A percentile compares a stretch with the other conserved stretches of the same genome.
Conservation (phyloP, 2,329 filamentous ascomycete genomes). For the Pyrenophora graminea region DNA sequence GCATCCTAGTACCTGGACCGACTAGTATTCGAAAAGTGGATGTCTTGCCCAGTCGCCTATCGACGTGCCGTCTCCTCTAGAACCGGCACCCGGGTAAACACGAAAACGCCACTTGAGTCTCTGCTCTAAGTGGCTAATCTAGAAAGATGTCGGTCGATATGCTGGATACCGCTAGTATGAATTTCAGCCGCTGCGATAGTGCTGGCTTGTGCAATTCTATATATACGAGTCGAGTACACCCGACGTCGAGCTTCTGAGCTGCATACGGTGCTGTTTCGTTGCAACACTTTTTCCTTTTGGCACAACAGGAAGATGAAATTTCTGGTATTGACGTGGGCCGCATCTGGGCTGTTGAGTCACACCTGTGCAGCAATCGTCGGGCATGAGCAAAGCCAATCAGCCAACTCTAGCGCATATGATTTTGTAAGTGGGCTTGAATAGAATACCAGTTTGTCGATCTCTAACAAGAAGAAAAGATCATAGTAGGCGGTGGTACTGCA, state of each 20-base stretch:
- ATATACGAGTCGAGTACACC: neutral
- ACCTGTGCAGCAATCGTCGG: constrained; percentile 2
- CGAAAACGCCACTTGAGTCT: neutral
- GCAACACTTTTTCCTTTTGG: neutral
- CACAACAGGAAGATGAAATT: constrained; percentile 12
- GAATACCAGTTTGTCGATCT: neutral
- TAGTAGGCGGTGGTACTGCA: constrained; percentile 35
- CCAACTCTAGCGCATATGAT: constrained; percentile 3
- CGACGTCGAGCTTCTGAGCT: neutral
- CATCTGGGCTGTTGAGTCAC: constrained; percentile 6
- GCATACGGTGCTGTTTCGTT: neutral
- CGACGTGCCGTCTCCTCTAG: neutral
- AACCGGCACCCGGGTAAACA: constrained; percentile 6
- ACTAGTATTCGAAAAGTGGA: neutral
- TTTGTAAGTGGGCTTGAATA: constrained; percentile 3
- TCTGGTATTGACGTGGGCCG: constrained; percentile 1
- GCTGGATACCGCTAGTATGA: constrained; percentile 9
- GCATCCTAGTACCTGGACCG: neutral
- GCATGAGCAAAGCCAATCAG: neutral
- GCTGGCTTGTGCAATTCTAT: neutral
- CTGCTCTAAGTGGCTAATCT: constrained; percentile 1
- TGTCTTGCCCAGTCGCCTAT: neutral
- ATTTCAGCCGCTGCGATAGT: neutral
- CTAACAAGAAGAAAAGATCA: constrained; percentile 11
- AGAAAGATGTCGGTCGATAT: neutral